Evolutionary conservation across 2,329 filamentous ascomycete genomes (phyloP), one percentile per base, ranked within the genome.

Genomic region (Macroventuria anomochaeta): DNA sequence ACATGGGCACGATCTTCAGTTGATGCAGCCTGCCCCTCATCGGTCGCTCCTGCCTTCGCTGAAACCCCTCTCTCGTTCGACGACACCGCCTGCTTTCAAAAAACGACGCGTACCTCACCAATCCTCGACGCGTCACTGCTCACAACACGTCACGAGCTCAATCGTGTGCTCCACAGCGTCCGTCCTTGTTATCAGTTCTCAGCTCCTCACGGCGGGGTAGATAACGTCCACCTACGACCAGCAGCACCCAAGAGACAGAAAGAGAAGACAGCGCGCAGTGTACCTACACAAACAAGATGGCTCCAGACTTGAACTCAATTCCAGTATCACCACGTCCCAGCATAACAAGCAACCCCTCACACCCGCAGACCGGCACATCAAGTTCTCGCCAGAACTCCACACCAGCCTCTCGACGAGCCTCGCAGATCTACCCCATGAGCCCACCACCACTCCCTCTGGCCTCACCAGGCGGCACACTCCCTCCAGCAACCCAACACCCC

Each of bases 261-360:
- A 29, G 26, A 40, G 21, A 49, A 15, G 7, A 32, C 38, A 41
- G 21, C 31, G 20, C 37, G 26, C 44, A 33, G 18, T 36, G 42
- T n/a, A 32, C 25, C n/a, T 51, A 49, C 33, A 50, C 40, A 33
- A 25, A 46, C 54, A 62, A 32, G 33, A 83, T 83, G 80, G 73
- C 80, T 44, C 76, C 80, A 46, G 81, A 83, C 60, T 63, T 80
- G 55, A 81, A 78, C 61, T 73, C 77, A 3, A 69, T 79, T 18
- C 74, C 75, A 23, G 57, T 63, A 4, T 76, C 76, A n/a, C 73
- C 75, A 11, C 71, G 65, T 20, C 65, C 66, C 25, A 57, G 42
- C 38, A 33, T 33, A 31, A 64, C 62, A 12, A 62, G 57, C 47
- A 59, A 58, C 21, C 59, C 63, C 6, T 58, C 58, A 21, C 54